Evolutionary conservation across 306 rosid genomes (phyloP).

Genomic region (Albizia julibrissin): DNA sequence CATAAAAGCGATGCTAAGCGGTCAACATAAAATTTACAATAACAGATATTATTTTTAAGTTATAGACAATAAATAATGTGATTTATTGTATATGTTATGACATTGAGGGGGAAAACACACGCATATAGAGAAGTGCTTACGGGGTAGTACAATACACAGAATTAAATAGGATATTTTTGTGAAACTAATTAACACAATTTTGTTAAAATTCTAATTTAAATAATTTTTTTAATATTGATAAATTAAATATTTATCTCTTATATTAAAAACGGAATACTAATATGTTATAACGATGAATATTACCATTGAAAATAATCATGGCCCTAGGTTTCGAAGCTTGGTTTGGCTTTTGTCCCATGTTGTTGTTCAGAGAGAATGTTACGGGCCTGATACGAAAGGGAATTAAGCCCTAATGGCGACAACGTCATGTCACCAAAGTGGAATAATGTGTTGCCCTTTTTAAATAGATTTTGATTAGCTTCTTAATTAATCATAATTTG

Average conservation of each 20-base stretch:
- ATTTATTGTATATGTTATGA: too few species aligned
- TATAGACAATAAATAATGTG: neutral
- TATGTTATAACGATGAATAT: neutral
- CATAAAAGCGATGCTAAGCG: neutral
- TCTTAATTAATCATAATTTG: conserved; percentile 2
- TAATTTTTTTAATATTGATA: too few species aligned
- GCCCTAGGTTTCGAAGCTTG: neutral
- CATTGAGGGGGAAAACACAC: too few species aligned
- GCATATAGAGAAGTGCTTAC: too few species aligned
- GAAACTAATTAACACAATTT: too few species aligned
- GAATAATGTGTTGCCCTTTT: conserved; percentile 21
- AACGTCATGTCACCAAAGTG: conserved; percentile 27
- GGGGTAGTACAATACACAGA: too few species aligned
- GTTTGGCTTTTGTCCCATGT: neutral
- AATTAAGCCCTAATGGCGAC: conserved; percentile 8
- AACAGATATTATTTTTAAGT: neutral
- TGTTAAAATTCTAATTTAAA: too few species aligned
- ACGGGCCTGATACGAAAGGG: conserved; percentile 15
- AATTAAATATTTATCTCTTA: too few species aligned
- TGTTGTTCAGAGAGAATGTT: neutral
- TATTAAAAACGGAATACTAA: neutral
- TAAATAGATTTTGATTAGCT: neutral
- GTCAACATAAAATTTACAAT: neutral
- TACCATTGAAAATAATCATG: too few species aligned
- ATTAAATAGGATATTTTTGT: too few species aligned